A percentile compares a stretch with the other conserved stretches of the same genome.
Evolutionary conservation across 2,329 filamentous ascomycete genomes (phyloP).

Genomic region (Tolypocladium ovalisporum): DNA sequence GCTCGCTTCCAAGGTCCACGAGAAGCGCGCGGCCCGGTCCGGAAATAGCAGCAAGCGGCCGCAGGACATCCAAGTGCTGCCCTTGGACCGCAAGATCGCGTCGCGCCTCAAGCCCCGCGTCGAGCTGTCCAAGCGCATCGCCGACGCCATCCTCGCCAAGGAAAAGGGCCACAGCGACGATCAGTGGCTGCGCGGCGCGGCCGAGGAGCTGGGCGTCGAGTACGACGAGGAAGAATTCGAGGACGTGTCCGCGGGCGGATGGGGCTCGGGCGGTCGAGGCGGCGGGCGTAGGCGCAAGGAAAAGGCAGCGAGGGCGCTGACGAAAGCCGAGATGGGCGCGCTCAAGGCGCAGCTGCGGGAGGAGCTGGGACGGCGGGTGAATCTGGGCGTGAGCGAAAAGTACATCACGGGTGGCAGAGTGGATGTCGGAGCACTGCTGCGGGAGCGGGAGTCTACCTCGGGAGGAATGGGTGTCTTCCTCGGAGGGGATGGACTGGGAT

Average conservation of each 20-base stretch:
- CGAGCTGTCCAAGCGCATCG: constrained; percentile 73
- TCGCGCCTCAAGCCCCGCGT: constrained; percentile 66
- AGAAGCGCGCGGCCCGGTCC: constrained; percentile 34
- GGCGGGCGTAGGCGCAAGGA: constrained; percentile 65
- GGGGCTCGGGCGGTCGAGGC: constrained; percentile 56
- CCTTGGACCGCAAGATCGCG: constrained; percentile 72
- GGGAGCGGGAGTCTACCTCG: constrained; percentile 41
- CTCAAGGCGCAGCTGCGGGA: constrained; percentile 63
- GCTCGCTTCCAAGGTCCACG: constrained; percentile 81
- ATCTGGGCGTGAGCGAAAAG: constrained; percentile 76
- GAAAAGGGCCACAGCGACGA: constrained; percentile 78
- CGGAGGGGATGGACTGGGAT: constrained; percentile 24
- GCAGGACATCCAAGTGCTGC: constrained; percentile 68
- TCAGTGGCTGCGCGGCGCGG: constrained; percentile 71
- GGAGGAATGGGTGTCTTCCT: constrained; percentile 23
- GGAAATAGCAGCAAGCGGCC: constrained; percentile 26
- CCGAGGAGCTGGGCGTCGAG: constrained; percentile 87
- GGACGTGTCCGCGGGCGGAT: constrained; percentile 57
- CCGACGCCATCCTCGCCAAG: constrained; percentile 74
- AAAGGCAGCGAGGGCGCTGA: constrained; percentile 53
- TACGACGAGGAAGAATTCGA: constrained; percentile 86
- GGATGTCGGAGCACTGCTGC: constrained; percentile 64
- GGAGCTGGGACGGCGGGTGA: constrained; percentile 63
- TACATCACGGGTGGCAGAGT: constrained; percentile 79
- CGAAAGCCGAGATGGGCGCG: constrained; percentile 61